Base-by-base conservation (phyloP, 1,284 basidiomycete genomes). In the Puccinia novopanici region DNA sequence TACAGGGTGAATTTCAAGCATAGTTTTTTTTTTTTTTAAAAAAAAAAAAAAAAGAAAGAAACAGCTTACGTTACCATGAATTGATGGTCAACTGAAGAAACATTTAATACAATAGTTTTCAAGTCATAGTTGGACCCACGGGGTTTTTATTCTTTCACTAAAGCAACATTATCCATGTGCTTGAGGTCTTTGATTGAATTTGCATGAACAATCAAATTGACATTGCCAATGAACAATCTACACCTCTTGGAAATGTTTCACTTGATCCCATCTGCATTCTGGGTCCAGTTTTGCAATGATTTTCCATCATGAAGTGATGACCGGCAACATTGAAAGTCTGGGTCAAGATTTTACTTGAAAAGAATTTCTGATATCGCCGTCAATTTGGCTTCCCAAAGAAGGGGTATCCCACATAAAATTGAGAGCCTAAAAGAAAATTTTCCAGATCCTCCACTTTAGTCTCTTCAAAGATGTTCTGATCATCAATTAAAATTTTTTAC, bases 131-230 rank as follows among this genome's bases (percentile, higher is more conserved):
- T 92, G 13, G 90, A 88, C 86, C 97, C 94, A 84, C 93, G 93
- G 40, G 93, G 90, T 84, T 96, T 94, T 85, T 96, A 99, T 84
- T 99, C 94, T 87, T 99, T 99, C 82, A 98, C 90, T 81, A 99
- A 90, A 0, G 95, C 92, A 17, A 93, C 97, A 37, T 90, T 90
- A 81, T 98, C 93, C 55, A 95, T 87, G 19, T 93, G 91, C 86
- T 92, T 95, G 83, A 99, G 87, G 45, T 95, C 94, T 92, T 83
- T 54, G 22, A 75, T 37, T 50, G 55, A 54, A 42, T 40, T 68
- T 24, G 48, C 34, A n/a, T 79, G 77, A 12, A 79, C 67, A 6
- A 79, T 27, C 12, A 79, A 45, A 27, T 79, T 54, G 17, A 79
- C 34, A 54, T 89, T 87, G 6, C 95, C 94, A 0, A 92, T 93